A percentile compares a stretch with the other conserved stretches of the same genome.
phyloP scores from a whole-genome alignment of 306 rosid genomes.

The Nissolia schottii region DNA sequence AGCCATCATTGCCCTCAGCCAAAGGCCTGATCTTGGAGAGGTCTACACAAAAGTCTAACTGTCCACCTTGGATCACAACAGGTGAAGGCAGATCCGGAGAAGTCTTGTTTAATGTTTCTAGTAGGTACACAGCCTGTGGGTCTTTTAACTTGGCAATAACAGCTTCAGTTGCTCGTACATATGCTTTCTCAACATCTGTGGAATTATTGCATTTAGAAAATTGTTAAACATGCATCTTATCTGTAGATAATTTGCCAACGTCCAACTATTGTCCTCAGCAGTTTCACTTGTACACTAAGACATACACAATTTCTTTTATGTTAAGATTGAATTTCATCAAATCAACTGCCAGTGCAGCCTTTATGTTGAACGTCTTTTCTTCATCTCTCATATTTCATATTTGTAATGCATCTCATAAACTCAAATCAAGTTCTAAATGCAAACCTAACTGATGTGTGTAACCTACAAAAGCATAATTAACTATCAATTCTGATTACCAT shows the following conservation, averaged over 20 bases:
- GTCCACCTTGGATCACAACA: constrained; percentile 51
- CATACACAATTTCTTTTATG: neutral
- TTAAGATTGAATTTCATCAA: neutral
- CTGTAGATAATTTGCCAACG: neutral
- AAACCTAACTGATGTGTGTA: neutral
- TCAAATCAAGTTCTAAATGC: neutral
- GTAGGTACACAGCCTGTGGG: constrained; percentile 51
- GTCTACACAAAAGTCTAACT: constrained; percentile 53
- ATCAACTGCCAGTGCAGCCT: neutral
- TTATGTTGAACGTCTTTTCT: neutral
- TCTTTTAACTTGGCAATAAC: constrained; percentile 64
- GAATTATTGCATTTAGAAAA: constrained; percentile 4
- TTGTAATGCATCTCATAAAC: constrained; percentile 12
- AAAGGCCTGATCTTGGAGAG: constrained; percentile 40
- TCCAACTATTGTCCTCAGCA: neutral
- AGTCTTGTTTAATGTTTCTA: constrained; percentile 38
- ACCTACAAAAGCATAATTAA: neutral
- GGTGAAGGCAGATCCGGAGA: constrained; percentile 52
- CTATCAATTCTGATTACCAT: neutral
- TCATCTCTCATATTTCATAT: neutral
- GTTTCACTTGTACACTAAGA: neutral
- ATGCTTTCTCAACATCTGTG: constrained; percentile 62
- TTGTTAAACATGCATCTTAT: neutral
- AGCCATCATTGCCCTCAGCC: constrained; percentile 33
- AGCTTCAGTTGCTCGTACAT: constrained; percentile 45